These are phyloP conservation scores for Arthrinium phaeospermum DNA, from an alignment of 2,329 filamentous ascomycete species.

Conservation along the genomic window DNA sequence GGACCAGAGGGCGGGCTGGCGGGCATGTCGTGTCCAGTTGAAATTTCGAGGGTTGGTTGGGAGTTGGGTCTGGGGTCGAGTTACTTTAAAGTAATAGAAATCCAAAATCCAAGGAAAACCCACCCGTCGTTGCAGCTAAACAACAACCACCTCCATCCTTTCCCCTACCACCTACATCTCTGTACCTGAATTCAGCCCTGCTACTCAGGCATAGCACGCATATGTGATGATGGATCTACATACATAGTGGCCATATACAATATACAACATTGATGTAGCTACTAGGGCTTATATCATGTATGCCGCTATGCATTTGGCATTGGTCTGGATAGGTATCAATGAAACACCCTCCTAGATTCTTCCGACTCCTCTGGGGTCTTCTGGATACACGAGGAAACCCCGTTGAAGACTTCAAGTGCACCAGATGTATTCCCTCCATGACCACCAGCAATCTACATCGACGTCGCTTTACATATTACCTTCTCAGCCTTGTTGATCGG, in stretches of 20 bases:
- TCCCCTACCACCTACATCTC: slow-evolving; percentile 4
- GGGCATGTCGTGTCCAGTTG: slow-evolving; percentile 10
- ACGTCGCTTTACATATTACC: not conserved
- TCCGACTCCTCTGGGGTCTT: not conserved
- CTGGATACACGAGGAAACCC: not conserved
- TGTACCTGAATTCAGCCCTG: slow-evolving; percentile 14
- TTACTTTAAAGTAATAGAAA: slow-evolving; percentile 33
- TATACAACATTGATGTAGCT: not conserved
- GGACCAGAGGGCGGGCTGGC: not conserved
- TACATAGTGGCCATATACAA: not conserved
- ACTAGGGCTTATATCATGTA: not conserved
- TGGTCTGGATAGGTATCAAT: not conserved
- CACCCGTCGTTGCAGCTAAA: not conserved
- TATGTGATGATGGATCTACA: not conserved
- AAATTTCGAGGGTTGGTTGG: slow-evolving; percentile 3
- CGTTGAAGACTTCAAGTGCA: not conserved
- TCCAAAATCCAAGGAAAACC: slow-evolving; percentile 14
- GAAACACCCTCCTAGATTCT: not conserved
- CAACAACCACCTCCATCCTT: not conserved
- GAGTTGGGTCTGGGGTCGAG: slow-evolving; percentile 20
- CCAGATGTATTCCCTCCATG: not conserved
- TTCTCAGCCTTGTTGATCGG: slow-evolving; percentile 2
- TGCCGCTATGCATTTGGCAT: not conserved
- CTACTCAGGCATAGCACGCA: not conserved
- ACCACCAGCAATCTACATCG: not conserved